A percentile compares a stretch with the other conserved stretches of the same genome.
Conservation (phyloP, 352 stramenopile species). For the Phytophthora sojae region DNA sequence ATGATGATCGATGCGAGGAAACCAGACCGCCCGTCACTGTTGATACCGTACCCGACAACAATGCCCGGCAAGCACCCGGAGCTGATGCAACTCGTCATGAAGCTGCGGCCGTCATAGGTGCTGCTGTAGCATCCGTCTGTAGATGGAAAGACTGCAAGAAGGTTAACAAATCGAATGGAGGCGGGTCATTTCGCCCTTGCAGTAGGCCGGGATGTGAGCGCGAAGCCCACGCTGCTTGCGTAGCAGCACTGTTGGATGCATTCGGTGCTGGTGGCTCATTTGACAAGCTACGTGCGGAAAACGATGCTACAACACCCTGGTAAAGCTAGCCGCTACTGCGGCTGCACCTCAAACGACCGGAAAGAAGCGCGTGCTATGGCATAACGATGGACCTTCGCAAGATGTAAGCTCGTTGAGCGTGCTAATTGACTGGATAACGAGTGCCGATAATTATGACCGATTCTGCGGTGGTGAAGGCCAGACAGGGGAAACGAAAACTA, state of each 20-base stretch:
- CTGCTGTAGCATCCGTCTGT: background rate
- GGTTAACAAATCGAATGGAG: background rate
- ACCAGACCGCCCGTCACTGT: too few relatives aligned
- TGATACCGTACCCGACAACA: too few relatives aligned
- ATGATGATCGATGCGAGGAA: too few relatives aligned
- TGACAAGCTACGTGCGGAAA: slow-evolving; percentile 11
- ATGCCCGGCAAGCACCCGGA: too few relatives aligned
- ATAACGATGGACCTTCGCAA: slow-evolving; percentile 12
- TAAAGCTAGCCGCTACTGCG: background rate
- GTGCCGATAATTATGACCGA: slow-evolving; percentile 13
- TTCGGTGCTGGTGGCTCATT: slow-evolving; percentile 8
- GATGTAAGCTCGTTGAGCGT: slow-evolving; percentile 16
- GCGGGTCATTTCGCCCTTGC: background rate
- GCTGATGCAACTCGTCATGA: too few relatives aligned
- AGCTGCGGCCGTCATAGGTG: too few relatives aligned
- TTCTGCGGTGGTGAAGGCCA: slow-evolving; percentile 14
- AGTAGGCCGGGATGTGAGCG: background rate
- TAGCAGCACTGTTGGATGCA: background rate
- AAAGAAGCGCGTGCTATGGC: slow-evolving; percentile 16
- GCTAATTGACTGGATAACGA: slow-evolving; percentile 13
- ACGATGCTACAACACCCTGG: slow-evolving; percentile 17
- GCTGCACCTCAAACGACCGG: background rate
- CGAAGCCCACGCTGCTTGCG: slow-evolving; percentile 5
- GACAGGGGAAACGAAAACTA: background rate
- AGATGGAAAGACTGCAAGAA: background rate